Conservation (phyloP, 1,284 basidiomycete genomes). For the Cutaneotrichosporon sp. region DNA sequence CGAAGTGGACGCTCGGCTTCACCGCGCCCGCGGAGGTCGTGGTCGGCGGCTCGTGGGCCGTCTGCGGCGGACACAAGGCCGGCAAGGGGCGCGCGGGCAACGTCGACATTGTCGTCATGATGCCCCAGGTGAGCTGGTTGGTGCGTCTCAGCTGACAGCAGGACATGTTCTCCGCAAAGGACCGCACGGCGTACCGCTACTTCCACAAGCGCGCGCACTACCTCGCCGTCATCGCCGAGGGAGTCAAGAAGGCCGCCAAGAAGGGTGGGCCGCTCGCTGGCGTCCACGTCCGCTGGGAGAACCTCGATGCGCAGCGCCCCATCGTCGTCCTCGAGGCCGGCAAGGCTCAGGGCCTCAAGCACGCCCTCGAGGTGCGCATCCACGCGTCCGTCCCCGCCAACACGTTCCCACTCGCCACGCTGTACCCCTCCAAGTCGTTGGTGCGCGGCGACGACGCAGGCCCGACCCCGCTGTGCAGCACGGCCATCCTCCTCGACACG, state of each 20-base stretch:
- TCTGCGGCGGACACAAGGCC: conserved; percentile 60
- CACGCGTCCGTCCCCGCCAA: conserved; percentile 65
- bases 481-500: conserved; percentile 67
- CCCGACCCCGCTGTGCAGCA: conserved; percentile 70
- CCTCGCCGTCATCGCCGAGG: conserved; percentile 74
- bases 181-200: conserved; percentile 85
- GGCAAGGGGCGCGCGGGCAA: conserved; percentile 61
- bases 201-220: conserved; percentile 94
- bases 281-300: conserved; percentile 63
- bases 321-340: conserved; percentile 27
- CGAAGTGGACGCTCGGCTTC: conserved; percentile 68
- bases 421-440: conserved; percentile 76
- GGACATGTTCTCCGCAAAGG: conserved; percentile 86
- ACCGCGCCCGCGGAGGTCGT: conserved; percentile 59
- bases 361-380: conserved; percentile 70
- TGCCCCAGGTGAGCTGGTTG: conserved; percentile 69
- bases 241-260: conserved; percentile 57
- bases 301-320: conserved; percentile 59
- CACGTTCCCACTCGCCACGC: conserved; percentile 65
- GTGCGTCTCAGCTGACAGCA: conserved; percentile 15
- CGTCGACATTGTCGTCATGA: conserved; percentile 81
- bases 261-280: conserved; percentile 67
- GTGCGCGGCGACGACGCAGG: conserved; percentile 55
- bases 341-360: conserved; percentile 62
- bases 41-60: conserved; percentile 59